Evolutionary conservation across 768 basidiomycete species (phyloP).

Genomic region (Arthromyces matolae): DNA sequence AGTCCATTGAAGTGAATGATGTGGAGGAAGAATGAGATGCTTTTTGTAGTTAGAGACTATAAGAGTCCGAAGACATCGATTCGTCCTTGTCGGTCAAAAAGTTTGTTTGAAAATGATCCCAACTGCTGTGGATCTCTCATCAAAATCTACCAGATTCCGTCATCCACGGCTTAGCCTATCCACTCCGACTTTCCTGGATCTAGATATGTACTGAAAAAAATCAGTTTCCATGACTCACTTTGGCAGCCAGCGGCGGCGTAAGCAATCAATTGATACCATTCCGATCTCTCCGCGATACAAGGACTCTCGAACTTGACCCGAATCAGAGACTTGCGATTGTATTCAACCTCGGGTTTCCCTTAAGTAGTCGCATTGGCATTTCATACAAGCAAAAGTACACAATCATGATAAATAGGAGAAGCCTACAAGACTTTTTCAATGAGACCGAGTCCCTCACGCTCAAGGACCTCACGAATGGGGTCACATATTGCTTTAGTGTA

Average conservation of each 20-base stretch:
- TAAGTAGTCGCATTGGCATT: too few species aligned
- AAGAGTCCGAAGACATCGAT: conserved; percentile 32
- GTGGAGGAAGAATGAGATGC: background rate
- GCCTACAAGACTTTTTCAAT: conserved; percentile 52
- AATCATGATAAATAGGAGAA: too few species aligned
- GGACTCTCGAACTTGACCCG: too few species aligned
- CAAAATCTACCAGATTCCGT: too few species aligned
- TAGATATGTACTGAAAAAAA: background rate
- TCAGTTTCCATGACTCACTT: conserved; percentile 9
- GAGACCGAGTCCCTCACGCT: conserved; percentile 72
- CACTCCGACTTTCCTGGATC: conserved; percentile 8
- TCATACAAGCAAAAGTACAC: too few species aligned
- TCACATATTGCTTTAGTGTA: conserved; percentile 86
- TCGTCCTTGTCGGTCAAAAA: conserved; percentile 31
- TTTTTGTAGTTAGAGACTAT: conserved; percentile 11
- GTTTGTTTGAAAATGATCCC: conserved; percentile 15
- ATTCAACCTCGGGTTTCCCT: too few species aligned
- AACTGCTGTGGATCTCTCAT: too few species aligned
- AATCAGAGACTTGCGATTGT: too few species aligned
- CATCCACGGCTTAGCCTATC: too few species aligned
- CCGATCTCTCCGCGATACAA: too few species aligned
- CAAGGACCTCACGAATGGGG: conserved; percentile 60
- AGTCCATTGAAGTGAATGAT: conserved; percentile 4
- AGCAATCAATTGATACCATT: too few species aligned
- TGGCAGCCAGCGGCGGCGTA: too few species aligned